Evolutionary conservation across 768 basidiomycete species (phyloP).

Genomic region (Phallus indusiatus): DNA sequence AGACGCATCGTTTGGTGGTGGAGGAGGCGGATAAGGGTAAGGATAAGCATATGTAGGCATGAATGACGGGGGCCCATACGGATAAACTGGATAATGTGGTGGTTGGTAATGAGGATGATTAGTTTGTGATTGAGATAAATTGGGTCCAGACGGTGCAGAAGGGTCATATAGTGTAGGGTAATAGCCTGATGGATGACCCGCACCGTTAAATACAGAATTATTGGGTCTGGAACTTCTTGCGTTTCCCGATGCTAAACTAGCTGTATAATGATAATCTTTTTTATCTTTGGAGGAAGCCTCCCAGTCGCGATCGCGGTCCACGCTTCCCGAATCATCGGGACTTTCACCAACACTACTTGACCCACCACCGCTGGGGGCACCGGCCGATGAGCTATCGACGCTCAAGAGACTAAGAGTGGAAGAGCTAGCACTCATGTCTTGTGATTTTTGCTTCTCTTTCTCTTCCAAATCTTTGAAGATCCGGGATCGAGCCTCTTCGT

Average conservation of each 20-base stretch:
- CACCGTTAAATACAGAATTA: constrained; percentile 57
- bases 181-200: constrained; percentile 3
- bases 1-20: constrained; percentile 21
- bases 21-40: constrained; percentile 36
- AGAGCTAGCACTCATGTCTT: constrained; percentile 68
- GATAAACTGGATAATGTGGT: constrained; percentile 20
- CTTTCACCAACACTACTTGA: constrained; percentile 51
- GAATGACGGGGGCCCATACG: constrained; percentile 26
- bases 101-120: constrained; percentile 16
- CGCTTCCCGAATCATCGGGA: constrained; percentile 54
- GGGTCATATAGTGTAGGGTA: constrained; percentile 65
- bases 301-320: constrained; percentile 65
- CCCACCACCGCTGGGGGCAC: constrained; percentile 36
- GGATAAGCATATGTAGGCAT: constrained; percentile 28
- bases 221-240: constrained; percentile 66
- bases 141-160: constrained; percentile 14
- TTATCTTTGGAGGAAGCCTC: constrained; percentile 53
- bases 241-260: constrained; percentile 41
- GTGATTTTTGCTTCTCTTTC: constrained; percentile 44
- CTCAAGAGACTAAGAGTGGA: constrained; percentile 65
- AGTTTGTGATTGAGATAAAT: constrained; percentile 21
- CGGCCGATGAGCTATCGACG: constrained; percentile 47
- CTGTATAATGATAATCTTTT: constrained; percentile 36
- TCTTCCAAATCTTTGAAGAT: constrained; percentile 83
- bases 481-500: constrained; percentile 74